Evolutionary conservation across 495 filamentous ascomycete species (phyloP).

Genomic region (Neurospora cerealis): DNA sequence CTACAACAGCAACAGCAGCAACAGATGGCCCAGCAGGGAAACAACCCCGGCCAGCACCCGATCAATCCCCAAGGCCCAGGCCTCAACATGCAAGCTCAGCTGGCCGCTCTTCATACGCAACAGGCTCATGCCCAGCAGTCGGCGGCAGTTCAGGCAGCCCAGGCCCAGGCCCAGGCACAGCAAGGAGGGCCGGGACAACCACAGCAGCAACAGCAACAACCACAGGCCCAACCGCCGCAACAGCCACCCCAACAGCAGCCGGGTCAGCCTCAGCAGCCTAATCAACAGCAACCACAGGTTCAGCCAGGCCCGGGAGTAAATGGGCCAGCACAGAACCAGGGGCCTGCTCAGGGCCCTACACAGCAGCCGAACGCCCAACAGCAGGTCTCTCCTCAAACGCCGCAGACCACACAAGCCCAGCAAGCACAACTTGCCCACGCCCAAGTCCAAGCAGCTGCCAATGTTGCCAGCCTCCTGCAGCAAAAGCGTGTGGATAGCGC

Average conservation of each 20-base stretch:
- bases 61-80: conserved; percentile 32
- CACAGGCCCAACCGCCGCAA: conserved; percentile 17
- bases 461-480: conserved; percentile 25
- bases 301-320: conserved; percentile 22
- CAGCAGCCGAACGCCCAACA: conserved; percentile 32
- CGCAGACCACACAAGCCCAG: conserved; percentile 42
- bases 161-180: conserved; percentile 38
- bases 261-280: conserved; percentile 27
- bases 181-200: conserved; percentile 30
- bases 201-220: conserved; percentile 34
- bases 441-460: conserved; percentile 20
- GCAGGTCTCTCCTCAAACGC: conserved; percentile 33
- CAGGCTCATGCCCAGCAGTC: conserved; percentile 19
- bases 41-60: conserved; percentile 31
- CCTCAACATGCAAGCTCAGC: conserved; percentile 20
- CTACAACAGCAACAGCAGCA: conserved; percentile 45
- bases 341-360: conserved; percentile 18
- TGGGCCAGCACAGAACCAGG: conserved; percentile 21
- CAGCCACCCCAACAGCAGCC: conserved; percentile 23
- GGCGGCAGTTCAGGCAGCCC: conserved; percentile 22
- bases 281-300: conserved; percentile 40
- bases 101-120: conserved; percentile 22
- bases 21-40: conserved; percentile 29
- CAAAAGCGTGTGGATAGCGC: conserved; percentile 37
- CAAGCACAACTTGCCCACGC: conserved; percentile 28